Evolutionary conservation across 1,284 basidiomycete genomes (phyloP), one percentile per base, ranked within the genome.

Genomic region (Trichosporon sp.): DNA sequence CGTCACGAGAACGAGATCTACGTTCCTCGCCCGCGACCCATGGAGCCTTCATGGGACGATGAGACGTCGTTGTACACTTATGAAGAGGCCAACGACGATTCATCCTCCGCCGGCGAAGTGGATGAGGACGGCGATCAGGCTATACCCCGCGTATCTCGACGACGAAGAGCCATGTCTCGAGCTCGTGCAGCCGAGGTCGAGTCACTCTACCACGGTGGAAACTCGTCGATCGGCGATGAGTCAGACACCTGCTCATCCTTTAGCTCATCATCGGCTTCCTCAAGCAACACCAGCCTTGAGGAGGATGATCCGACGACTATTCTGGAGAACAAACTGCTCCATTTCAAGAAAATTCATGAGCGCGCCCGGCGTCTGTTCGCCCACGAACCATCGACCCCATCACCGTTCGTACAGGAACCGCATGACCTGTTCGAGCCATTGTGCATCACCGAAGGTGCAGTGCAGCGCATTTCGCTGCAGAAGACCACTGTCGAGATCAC

Each of bases 1-100:
- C 70, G 71, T 0, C 77, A 81, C 66, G 61, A 71, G n/a, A 61
- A 80, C 59, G 75, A 74, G 7, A 69, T 79, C 2, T 82, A 79
- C 70, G 69, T 81, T 3, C 81, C 81, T 0, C 68, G 68, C 0
- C 82, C 81, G 1, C 65, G 61, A 7, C 61, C 37, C 1, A 51
- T 61, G 0, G 65, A 63, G 10, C 14, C 37, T 1, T 14, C 35
- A 5, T 74, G 65, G 67, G 68, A 38, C 19, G 71, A 74, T 26
- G 10, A 43, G 11, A 26, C 26, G 4, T 68, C 66, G 11, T 46
- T 61, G 0, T n/a, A 26, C 4, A 66, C 40, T 3, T 63, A 64
- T 14, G 73, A 74, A 2, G 66, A 70, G 8, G 12, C 51, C 26
- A 14, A 43, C 12, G 35, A 68, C 19, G 54, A 43, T 2, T 72